Conservation (phyloP, 2,329 filamentous ascomycete genomes). For the Elsinoe arachidis region DNA sequence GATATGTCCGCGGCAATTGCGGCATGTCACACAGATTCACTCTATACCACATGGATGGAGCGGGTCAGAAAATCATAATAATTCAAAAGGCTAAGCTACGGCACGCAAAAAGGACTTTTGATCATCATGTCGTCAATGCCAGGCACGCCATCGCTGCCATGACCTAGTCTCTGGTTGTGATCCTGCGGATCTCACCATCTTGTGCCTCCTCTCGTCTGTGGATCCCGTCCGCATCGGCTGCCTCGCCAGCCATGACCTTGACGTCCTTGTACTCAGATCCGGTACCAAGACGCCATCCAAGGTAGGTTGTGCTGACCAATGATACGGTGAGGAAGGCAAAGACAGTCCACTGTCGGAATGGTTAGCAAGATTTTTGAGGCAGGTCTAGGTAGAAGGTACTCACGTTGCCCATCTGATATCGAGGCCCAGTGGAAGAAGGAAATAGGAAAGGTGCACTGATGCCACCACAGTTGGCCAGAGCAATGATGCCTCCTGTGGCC, state of each 20-base stretch:
- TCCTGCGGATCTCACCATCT: slow-evolving; percentile 11
- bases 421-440: slow-evolving; percentile 13
- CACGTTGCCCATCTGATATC: slow-evolving; percentile 15
- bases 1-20: background rate
- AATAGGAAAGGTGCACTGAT: slow-evolving; percentile 17
- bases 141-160: slow-evolving; percentile 4
- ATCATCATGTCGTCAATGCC: background rate
- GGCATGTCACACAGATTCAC: background rate
- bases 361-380: slow-evolving; percentile 4
- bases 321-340: slow-evolving; percentile 15
- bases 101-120: background rate
- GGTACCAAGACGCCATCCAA: slow-evolving; percentile 15
- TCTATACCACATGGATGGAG: background rate
- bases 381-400: background rate
- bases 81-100: background rate
- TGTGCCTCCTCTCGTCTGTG: slow-evolving; percentile 4
- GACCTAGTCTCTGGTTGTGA: slow-evolving; percentile 1
- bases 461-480: slow-evolving; percentile 16
- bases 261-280: slow-evolving; percentile 16
- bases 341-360: slow-evolving; percentile 14
- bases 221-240: slow-evolving; percentile 9
- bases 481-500: slow-evolving; percentile 16
- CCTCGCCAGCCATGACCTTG: slow-evolving; percentile 12
- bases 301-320: slow-evolving; percentile 14
- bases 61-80: background rate